A percentile compares a stretch with the other conserved stretches of the same genome.
These are phyloP conservation scores for Hyaloscypha finlandica DNA, from an alignment of 495 filamentous ascomycete genomes.

Conservation along the genomic window DNA sequence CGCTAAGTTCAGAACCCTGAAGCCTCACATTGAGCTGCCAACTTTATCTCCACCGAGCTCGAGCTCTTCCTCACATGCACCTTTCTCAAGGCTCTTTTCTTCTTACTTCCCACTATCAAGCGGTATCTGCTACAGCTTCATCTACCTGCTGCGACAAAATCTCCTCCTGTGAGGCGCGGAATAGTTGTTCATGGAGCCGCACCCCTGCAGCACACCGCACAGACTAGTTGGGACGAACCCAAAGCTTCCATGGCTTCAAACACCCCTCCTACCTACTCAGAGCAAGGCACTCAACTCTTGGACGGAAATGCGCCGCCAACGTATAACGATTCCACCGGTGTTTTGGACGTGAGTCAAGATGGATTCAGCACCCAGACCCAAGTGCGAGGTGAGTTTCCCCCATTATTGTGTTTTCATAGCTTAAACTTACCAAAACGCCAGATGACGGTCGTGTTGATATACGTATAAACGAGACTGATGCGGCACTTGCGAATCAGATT, in stretches of 20 bases:
- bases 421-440: neutral
- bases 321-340: conserved; percentile 42
- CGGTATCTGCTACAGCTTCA: too few species aligned
- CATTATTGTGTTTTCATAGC: neutral
- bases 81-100: too few species aligned
- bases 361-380: conserved; percentile 51
- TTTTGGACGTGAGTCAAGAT: conserved; percentile 46
- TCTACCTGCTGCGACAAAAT: too few species aligned
- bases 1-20: too few species aligned
- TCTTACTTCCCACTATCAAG: too few species aligned
- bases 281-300: neutral
- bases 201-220: neutral
- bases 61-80: too few species aligned
- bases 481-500: conserved; percentile 55
- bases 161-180: too few species aligned
- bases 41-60: too few species aligned
- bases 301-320: conserved; percentile 39
- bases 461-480: conserved; percentile 30
- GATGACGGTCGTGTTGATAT: conserved; percentile 20
- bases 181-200: neutral
- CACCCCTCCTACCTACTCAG: neutral
- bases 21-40: too few species aligned
- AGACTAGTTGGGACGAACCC: too few species aligned
- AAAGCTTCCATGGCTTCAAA: conserved; percentile 10
- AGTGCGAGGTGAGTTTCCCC: conserved; percentile 38